Percentiles rank a stretch among this genome's conserved stretches.
These are phyloP conservation scores for Turnera subulata DNA, from an alignment of 345 rosid genomes.

Conservation along the genomic window DNA sequence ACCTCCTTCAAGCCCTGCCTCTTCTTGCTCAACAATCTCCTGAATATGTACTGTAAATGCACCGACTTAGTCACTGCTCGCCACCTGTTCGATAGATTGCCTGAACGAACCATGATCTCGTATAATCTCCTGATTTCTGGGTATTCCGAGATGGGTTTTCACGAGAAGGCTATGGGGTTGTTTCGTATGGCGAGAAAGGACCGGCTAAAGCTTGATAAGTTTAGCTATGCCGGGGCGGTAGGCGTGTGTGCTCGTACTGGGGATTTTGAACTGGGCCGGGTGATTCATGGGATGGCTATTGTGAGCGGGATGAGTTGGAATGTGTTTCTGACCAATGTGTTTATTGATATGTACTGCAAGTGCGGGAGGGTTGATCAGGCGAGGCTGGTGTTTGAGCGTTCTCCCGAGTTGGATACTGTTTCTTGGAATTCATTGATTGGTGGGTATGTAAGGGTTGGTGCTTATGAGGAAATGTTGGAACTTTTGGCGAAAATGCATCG, in stretches of 20 bases:
- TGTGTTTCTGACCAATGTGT: conserved; percentile 27
- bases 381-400: conserved; percentile 36
- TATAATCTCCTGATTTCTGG: conserved; percentile 46
- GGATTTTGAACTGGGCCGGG: conserved; percentile 36
- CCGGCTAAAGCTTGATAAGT: conserved; percentile 41
- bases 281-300: conserved; percentile 40
- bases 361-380: conserved; percentile 41
- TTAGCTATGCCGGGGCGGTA: conserved; percentile 44
- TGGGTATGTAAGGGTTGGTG: conserved; percentile 39
- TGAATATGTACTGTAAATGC: conserved; percentile 33
- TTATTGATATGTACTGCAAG: conserved; percentile 47
- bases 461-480: conserved; percentile 29
- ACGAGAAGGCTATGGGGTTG: conserved; percentile 22
- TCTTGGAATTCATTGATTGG: conserved; percentile 57
- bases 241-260: conserved; percentile 35
- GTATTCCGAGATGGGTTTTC: conserved; percentile 33
- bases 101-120: conserved; percentile 37
- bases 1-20: conserved; percentile 33
- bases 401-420: conserved; percentile 33
- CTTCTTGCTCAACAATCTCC: conserved; percentile 36
- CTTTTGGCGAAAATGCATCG: conserved; percentile 41
- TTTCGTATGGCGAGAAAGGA: conserved; percentile 34
- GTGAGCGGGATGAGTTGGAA: conserved; percentile 30
- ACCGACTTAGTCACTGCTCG: conserved; percentile 31
- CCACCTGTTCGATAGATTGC: conserved; percentile 43